phyloP scores from a whole-genome alignment of 2,329 filamentous ascomycete species.

The Macrophomina tecta region DNA sequence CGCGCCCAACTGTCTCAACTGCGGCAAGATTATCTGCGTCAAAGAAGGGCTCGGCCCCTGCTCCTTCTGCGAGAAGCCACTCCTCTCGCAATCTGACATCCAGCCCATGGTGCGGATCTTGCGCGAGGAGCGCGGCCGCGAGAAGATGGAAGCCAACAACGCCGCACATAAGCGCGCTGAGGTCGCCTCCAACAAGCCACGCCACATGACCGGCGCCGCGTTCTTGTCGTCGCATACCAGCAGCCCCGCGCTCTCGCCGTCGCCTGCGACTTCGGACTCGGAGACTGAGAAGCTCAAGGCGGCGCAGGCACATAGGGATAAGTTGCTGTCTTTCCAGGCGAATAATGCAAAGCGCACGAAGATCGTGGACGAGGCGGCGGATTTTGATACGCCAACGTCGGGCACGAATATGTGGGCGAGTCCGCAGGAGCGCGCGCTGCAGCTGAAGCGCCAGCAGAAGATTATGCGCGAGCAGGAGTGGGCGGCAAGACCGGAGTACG shows the following conservation, averaged over 20 bases:
- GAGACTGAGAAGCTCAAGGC: conserved; percentile 65
- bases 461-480: conserved; percentile 85
- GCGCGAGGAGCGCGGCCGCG: conserved; percentile 82
- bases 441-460: conserved; percentile 85
- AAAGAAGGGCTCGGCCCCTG: conserved; percentile 94
- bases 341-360: conserved; percentile 85
- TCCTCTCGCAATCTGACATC: conserved; percentile 75
- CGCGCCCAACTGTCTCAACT: conserved; percentile 89
- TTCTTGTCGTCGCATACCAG: conserved; percentile 26
- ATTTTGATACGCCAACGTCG: conserved; percentile 67
- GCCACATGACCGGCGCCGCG: conserved; percentile 37
- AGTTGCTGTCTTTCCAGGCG: conserved; percentile 79
- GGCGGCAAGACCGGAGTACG: conserved; percentile 83
- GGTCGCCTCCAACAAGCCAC: conserved; percentile 57
- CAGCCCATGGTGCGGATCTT: conserved; percentile 85
- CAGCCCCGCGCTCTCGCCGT: conserved; percentile 38
- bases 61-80: conserved; percentile 80
- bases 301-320: conserved; percentile 80
- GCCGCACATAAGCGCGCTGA: conserved; percentile 70
- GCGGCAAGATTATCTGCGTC: conserved; percentile 93
- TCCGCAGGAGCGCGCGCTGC: conserved; percentile 79
- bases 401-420: conserved; percentile 81
- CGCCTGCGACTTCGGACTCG: conserved; percentile 45
- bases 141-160: conserved; percentile 84
- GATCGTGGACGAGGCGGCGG: conserved; percentile 83